Evolutionary conservation across 1,284 basidiomycete species (phyloP).

Genomic region (Fistulinella cinereoalba): DNA sequence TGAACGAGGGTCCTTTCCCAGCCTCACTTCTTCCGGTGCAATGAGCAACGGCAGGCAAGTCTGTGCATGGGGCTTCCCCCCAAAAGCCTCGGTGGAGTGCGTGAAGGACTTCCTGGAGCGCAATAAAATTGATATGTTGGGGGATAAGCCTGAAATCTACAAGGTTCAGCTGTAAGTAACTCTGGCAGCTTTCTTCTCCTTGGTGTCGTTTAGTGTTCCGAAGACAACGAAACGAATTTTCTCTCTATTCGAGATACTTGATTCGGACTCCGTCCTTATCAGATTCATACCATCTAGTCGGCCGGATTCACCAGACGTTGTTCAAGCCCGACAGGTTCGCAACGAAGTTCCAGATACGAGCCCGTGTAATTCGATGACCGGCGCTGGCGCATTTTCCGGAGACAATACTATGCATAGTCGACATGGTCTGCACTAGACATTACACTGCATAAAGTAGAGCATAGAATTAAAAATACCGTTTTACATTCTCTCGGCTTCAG

Average conservation of each 20-base stretch:
- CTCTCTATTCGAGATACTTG: constrained; percentile 48
- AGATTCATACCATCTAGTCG: constrained; percentile 66
- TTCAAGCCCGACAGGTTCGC: constrained; percentile 39
- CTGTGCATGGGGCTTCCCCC: constrained; percentile 59
- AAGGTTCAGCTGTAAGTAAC: constrained; percentile 50
- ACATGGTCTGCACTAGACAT: constrained; percentile 9
- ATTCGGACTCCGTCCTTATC: constrained; percentile 53
- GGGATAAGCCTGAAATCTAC: constrained; percentile 41
- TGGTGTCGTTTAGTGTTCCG: constrained; percentile 6
- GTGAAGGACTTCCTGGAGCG: constrained; percentile 44
- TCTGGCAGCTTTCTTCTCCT: not conserved
- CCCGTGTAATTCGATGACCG: constrained; percentile 57
- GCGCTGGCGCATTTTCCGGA: not conserved
- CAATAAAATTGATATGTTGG: constrained; percentile 43
- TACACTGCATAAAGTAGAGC: constrained; percentile 15
- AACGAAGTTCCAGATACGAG: constrained; percentile 48
- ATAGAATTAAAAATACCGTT: constrained; percentile 15
- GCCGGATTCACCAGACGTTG: constrained; percentile 57
- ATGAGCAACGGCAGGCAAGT: constrained; percentile 52
- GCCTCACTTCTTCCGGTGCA: constrained; percentile 48
- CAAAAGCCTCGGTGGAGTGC: constrained; percentile 35
- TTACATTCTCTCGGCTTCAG: constrained; percentile 67
- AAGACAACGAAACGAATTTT: constrained; percentile 41
- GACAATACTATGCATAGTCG: constrained; percentile 9
- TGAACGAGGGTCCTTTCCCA: constrained; percentile 37